Evolutionary conservation across 768 basidiomycete species (phyloP).

Genomic region (Cyclocybe aegerita): DNA sequence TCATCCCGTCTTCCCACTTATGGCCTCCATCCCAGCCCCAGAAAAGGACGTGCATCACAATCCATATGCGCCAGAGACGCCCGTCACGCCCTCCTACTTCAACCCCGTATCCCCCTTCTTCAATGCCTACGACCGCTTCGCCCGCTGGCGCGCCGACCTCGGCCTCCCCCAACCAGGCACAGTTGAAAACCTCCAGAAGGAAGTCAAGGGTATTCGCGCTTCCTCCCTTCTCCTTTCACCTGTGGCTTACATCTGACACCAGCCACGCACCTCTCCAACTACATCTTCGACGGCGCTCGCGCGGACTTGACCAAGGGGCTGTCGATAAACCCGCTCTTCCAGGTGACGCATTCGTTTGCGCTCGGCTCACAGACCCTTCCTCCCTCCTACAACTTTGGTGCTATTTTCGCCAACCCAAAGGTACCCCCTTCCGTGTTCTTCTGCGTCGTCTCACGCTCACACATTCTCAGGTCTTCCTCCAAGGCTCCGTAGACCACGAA

Average conservation of each 20-base stretch:
- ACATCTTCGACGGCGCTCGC: slow-evolving; percentile 95
- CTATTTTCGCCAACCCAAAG: slow-evolving; percentile 83
- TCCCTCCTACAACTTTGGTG: slow-evolving; percentile 92
- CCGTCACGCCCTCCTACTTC: slow-evolving; percentile 36
- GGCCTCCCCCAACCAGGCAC: slow-evolving; percentile 91
- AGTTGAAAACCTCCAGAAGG: slow-evolving; percentile 89
- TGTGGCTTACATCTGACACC: slow-evolving; percentile 10
- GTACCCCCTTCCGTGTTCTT: slow-evolving; percentile 39
- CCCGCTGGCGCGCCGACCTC: slow-evolving; percentile 78
- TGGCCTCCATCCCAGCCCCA: slow-evolving; percentile 44
- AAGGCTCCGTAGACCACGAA: slow-evolving; percentile 93
- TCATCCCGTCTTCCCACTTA: slow-evolving; percentile 21
- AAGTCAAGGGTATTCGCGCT: slow-evolving; percentile 74
- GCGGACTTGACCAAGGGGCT: slow-evolving; percentile 95
- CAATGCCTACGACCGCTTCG: slow-evolving; percentile 69
- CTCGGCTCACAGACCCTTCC: slow-evolving; percentile 84
- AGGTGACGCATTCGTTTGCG: slow-evolving; percentile 95
- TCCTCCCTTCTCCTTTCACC: background rate
- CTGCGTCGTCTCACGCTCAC: slow-evolving; percentile 18
- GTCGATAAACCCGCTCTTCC: slow-evolving; percentile 94
- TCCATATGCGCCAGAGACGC: slow-evolving; percentile 32
- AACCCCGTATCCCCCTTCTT: slow-evolving; percentile 58
- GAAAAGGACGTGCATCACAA: slow-evolving; percentile 43
- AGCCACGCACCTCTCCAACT: slow-evolving; percentile 93
- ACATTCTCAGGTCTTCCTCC: slow-evolving; percentile 72